A percentile compares a stretch with the other conserved stretches of the same genome.
These are phyloP conservation scores for Gelatoporia subvermispora DNA, from an alignment of 768 basidiomycete genomes.

Conservation along the genomic window DNA sequence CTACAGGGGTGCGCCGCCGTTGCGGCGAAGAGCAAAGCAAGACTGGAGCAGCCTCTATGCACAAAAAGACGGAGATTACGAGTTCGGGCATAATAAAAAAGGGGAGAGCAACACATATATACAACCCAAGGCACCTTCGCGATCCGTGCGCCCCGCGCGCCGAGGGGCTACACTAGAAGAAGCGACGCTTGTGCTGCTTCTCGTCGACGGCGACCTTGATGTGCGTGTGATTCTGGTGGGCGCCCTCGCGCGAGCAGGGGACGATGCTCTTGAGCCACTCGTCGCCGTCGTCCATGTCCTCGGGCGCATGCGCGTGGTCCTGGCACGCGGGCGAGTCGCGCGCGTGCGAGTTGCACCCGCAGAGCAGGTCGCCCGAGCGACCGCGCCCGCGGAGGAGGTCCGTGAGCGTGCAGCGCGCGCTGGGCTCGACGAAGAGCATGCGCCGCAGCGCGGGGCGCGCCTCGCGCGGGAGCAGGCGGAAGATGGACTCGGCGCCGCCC, in stretches of 20 bases:
- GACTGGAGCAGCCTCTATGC: constrained; percentile 11
- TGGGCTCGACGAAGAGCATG: constrained; percentile 91
- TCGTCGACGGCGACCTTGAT: constrained; percentile 72
- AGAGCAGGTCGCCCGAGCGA: constrained; percentile 71
- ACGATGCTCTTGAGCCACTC: constrained; percentile 78
- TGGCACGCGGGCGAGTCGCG: constrained; percentile 44
- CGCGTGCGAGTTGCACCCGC: constrained; percentile 60
- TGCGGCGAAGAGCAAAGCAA: constrained; percentile 3
- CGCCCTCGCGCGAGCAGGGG: constrained; percentile 54
- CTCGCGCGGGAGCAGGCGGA: constrained; percentile 92
- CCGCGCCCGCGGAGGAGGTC: constrained; percentile 83
- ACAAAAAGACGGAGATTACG: constrained; percentile 13
- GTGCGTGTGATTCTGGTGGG: constrained; percentile 55
- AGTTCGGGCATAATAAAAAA: constrained; percentile 10
- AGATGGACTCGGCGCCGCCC: constrained; percentile 88
- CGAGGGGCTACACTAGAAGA: constrained; percentile 46
- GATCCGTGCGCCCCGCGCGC: neutral
- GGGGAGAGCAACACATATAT: constrained; percentile 14
- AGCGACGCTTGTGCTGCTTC: constrained; percentile 65
- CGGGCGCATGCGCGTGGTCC: constrained; percentile 61
- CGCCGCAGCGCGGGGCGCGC: constrained; percentile 83
- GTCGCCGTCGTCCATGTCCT: constrained; percentile 78
- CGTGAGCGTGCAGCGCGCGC: constrained; percentile 85
- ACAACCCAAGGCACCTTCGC: constrained; percentile 1
- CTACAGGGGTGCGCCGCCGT: too few species aligned